Percentiles rank a stretch among this genome's conserved stretches.
These are phyloP conservation scores for Pneumocystis jirovecii DNA, from an alignment of 1,139 yeast species.

Conservation along the genomic window DNA sequence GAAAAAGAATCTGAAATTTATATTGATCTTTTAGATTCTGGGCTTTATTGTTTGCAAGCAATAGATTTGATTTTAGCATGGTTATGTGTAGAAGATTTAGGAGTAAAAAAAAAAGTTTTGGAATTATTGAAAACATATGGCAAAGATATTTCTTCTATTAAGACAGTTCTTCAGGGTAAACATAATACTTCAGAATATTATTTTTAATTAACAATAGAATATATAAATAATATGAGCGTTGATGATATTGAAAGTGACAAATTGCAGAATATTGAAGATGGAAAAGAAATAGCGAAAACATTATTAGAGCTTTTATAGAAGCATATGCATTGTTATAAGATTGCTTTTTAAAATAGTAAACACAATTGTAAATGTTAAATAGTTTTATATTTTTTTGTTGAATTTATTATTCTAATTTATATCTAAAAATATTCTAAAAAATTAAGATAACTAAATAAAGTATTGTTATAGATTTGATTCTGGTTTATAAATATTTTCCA, in stretches of 20 bases:
- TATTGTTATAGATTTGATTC: too few species aligned
- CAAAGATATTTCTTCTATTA: neutral
- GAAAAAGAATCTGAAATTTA: conserved; percentile 17
- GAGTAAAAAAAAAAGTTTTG: neutral
- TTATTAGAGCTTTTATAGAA: neutral
- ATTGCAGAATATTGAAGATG: neutral
- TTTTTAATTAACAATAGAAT: neutral
- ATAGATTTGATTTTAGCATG: conserved; percentile 21
- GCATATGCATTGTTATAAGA: neutral
- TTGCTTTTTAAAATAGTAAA: neutral
- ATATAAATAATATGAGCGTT: neutral
- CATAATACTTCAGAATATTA: neutral
- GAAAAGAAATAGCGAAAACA: neutral
- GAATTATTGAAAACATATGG: neutral
- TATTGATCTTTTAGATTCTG: conserved; percentile 18
- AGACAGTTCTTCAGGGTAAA: neutral
- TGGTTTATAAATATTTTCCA: too few species aligned
- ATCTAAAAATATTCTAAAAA: too few species aligned
- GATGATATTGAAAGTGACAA: neutral
- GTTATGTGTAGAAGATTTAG: conserved; percentile 20
- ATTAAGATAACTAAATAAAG: too few species aligned
- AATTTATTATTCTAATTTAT: too few species aligned
- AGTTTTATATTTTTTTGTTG: neutral
- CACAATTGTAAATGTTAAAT: neutral
- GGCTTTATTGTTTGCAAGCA: conserved; percentile 17